Conservation (phyloP, 345 rosid genomes). For the Noccaea caerulescens region DNA sequence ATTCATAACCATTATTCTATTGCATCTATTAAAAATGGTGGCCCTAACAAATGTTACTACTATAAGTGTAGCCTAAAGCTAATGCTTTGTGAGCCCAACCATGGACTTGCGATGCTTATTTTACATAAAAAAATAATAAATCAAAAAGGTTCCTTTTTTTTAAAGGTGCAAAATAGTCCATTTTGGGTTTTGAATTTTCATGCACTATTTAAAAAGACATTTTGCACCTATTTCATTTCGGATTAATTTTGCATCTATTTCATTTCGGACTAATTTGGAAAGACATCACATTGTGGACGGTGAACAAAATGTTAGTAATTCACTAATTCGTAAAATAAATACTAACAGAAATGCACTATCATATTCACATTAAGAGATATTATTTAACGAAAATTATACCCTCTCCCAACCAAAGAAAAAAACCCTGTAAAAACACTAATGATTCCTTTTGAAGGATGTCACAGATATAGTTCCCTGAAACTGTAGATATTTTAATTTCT, state of each 20-base stretch:
- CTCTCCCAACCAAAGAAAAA: not conserved
- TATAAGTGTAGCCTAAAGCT: no score
- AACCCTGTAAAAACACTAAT: not conserved
- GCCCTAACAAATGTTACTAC: no score
- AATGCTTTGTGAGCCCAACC: no score
- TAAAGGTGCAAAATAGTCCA: no score
- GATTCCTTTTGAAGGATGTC: not conserved
- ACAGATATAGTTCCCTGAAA: not conserved
- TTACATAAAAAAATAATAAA: no score
- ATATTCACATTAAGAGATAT: not conserved
- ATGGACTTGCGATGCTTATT: no score
- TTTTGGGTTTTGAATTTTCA: no score
- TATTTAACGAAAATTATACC: not conserved
- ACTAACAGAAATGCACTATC: not conserved
- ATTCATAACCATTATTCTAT: no score
- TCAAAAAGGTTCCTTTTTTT: no score
- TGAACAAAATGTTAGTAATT: constrained; percentile 3
- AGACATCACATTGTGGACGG: constrained; percentile 7
- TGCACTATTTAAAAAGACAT: no score
- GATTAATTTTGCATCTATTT: not conserved
- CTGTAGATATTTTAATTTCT: not conserved
- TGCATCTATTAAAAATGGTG: no score
- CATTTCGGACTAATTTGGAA: not conserved
- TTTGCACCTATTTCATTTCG: no score
- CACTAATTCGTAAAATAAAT: not conserved